These are phyloP conservation scores for Pseudogymnoascus destructans DNA, from an alignment of 2,329 filamentous ascomycete genomes.

Conservation along the genomic window DNA sequence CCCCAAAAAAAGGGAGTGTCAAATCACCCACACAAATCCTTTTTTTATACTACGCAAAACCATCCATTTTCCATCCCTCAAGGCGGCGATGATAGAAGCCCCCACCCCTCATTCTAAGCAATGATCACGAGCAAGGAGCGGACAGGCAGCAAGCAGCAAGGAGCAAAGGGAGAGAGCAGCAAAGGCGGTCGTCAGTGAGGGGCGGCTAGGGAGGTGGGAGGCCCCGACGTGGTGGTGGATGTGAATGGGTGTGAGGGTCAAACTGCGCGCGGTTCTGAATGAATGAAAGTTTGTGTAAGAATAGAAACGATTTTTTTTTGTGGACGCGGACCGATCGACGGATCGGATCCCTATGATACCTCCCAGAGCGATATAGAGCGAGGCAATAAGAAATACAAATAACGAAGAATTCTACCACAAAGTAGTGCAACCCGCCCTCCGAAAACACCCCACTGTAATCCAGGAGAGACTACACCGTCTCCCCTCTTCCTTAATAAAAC, in stretches of 20 bases:
- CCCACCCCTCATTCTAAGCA: background rate
- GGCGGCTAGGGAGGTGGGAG: background rate
- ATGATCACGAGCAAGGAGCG: background rate
- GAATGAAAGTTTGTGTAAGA: slow-evolving; percentile 8
- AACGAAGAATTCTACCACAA: slow-evolving; percentile 1
- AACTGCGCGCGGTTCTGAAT: background rate
- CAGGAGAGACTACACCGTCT: background rate
- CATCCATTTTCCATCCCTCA: slow-evolving; percentile 5
- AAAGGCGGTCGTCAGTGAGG: background rate
- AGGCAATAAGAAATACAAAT: slow-evolving; percentile 8
- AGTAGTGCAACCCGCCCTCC: background rate
- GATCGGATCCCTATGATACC: background rate
- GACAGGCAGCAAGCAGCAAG: background rate
- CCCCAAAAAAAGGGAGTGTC: background rate
- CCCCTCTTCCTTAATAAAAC: slow-evolving; percentile 2
- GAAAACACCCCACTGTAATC: background rate
- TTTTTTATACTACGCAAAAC: slow-evolving; percentile 4
- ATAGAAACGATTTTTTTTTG: slow-evolving; percentile 6
- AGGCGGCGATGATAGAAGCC: slow-evolving; percentile 7
- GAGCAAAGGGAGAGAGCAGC: slow-evolving; percentile 1
- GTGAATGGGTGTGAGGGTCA: slow-evolving; percentile 5
- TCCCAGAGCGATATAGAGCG: slow-evolving; percentile 4
- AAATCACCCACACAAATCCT: background rate
- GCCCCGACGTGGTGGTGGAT: background rate
- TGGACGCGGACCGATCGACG: slow-evolving; percentile 3